A percentile compares a stretch with the other conserved stretches of the same genome.
Conservation (phyloP, 768 basidiomycete genomes). For the Mrakia hoshinonis region DNA sequence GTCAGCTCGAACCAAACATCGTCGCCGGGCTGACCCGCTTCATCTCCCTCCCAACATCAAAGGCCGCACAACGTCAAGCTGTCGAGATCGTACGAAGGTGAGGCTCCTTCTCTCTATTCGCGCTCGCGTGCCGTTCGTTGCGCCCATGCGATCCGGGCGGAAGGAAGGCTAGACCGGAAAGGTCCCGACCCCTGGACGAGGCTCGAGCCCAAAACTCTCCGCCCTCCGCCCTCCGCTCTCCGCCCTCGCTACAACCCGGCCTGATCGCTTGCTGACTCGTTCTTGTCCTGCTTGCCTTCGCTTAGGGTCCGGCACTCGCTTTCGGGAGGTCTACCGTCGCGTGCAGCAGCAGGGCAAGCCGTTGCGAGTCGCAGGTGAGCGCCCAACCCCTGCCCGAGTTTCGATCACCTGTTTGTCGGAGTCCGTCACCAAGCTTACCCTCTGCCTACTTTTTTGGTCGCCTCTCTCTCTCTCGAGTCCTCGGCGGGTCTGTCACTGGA, state of each 20-base stretch:
- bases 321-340: not conserved
- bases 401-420: not conserved
- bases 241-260: not conserved
- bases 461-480: not conserved
- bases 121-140: too few relatives aligned
- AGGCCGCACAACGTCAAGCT: conserved; percentile 15
- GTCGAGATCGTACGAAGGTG: conserved; percentile 7
- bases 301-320: not conserved
- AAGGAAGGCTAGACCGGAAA: not conserved
- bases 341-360: not conserved
- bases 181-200: not conserved
- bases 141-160: too few relatives aligned
- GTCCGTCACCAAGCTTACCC: not conserved
- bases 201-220: not conserved
- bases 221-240: not conserved
- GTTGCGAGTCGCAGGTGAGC: conserved; percentile 5
- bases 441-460: not conserved
- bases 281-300: not conserved
- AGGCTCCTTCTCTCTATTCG: not conserved
- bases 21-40: not conserved
- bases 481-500: not conserved
- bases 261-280: not conserved
- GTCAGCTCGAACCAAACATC: too few relatives aligned
- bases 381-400: not conserved
- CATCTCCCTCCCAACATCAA: too few relatives aligned